These are phyloP conservation scores for Zangia roseola DNA, from an alignment of 768 basidiomycete genomes.

Conservation along the genomic window DNA sequence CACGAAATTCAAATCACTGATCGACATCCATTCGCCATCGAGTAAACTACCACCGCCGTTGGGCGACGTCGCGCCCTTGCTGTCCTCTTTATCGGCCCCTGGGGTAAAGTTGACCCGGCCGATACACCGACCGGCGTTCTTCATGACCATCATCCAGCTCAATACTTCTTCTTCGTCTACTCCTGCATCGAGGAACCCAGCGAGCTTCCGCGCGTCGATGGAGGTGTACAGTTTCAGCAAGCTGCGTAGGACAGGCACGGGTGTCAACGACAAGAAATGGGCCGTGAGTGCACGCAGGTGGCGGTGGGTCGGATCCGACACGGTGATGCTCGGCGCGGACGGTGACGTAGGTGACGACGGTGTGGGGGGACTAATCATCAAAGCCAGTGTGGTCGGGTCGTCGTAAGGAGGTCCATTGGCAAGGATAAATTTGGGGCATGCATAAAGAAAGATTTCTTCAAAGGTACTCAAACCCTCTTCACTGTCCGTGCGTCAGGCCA, in stretches of 20 bases:
- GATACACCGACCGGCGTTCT: conserved; percentile 79
- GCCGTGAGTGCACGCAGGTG: conserved; percentile 84
- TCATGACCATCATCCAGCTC: conserved; percentile 96
- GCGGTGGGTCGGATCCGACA: conserved; percentile 72
- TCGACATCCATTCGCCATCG: conserved; percentile 83
- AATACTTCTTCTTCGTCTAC: conserved; percentile 92
- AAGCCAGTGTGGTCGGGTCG: conserved; percentile 59
- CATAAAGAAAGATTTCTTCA: conserved; percentile 77
- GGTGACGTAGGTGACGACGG: conserved; percentile 33
- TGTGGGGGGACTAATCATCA: conserved; percentile 41
- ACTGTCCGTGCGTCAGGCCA: conserved; percentile 31
- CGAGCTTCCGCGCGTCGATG: conserved; percentile 87
- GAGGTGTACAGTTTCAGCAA: conserved; percentile 96
- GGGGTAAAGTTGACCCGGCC: conserved; percentile 42
- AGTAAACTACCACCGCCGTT: conserved; percentile 52
- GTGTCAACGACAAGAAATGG: conserved; percentile 71
- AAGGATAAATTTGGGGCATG: conserved; percentile 95
- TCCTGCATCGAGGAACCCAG: conserved; percentile 74
- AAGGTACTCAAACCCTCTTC: conserved; percentile 59
- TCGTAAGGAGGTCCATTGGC: conserved; percentile 95
- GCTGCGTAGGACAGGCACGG: conserved; percentile 83
- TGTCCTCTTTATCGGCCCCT: conserved; percentile 41
- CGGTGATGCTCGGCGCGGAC: conserved; percentile 13
- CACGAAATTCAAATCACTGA: conserved; percentile 93
- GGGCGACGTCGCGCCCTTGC: conserved; percentile 18